Evolutionary conservation across 1,284 basidiomycete species (phyloP), one percentile per base, ranked within the genome.

Genomic region (Serendipita sp.): DNA sequence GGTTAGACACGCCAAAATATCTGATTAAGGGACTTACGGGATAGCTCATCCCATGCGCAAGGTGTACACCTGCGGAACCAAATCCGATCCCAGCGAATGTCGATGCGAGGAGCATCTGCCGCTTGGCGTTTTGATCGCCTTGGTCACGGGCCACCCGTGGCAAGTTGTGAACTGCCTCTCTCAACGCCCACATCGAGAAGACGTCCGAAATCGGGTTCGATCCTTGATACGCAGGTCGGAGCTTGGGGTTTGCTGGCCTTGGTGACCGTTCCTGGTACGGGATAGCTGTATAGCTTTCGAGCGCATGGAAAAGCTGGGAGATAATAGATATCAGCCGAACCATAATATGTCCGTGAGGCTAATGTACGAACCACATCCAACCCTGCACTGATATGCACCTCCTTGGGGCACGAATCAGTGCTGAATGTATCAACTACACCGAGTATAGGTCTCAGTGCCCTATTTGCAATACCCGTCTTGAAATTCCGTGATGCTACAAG

Each of bases 141-240:
- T 77, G 80, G 71, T 96, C 84, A 71, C 84, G 87, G 2, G 88
- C 87, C 44, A 98, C 84, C 30, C 91, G 82, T 17, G 94, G 95
- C 26, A 98, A 81, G 71, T 93, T 88, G 73, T 93, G 85, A 66
- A 97, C 87, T 0, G 93, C 92, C 35, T 93, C 90, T 71, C 87
- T 83, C 64, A 98, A 77, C 2, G 95, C 94, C 94, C 94, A 98
- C 66, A 89, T 78, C 3, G 92, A 93, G 75, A 98, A 98, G 62
- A 98, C 91, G 71, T 98, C 94, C 3, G 92, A 89, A 45, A 96
- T 91, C 3, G 94, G 94, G 74, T 98, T 98, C 68, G 90, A 88
- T 60, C 94, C 94, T 75, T 98, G 94, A 71, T 97, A 98, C 5
- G 94, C 91, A 26, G 91, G 94, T 58, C 95, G 81, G 62, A 92